Evolutionary conservation across 805 yeast genomes (phyloP), one percentile per base, ranked within the genome.

Genomic region (Suhomyces canberraensis): DNA sequence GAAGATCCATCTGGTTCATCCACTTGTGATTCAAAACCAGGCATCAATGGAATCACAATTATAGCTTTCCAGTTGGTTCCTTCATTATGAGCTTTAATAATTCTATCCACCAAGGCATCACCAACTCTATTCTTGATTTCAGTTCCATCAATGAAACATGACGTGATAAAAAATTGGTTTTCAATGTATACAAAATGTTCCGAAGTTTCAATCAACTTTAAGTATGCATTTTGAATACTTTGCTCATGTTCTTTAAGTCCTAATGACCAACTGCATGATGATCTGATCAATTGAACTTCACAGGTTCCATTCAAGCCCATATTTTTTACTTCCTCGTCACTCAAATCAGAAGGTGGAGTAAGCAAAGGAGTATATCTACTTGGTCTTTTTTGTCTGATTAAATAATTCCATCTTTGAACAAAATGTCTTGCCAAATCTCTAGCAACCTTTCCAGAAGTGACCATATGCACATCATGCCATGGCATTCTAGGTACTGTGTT

Each of bases 391-490:
- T 89, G 96, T 52, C 98, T 77, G 35, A 95, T 60, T 26, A 93
- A 69, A 54, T 87, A 93, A 57, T 93, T 93, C 98, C 98, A 93
- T 51, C 99, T 76, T 65, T 93, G 98, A 11, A 89, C 95, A 61
- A 95, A 93, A 59, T 93, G 98, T 39, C 98, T 76, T 0, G 95
- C 76, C 35, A 91, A 61, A 58, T 93, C 99, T 41, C 97, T 74
- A 0, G 98, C 98, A 3, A 90, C 79, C 52, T 90, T 95, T 11
- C 99, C 99, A 2, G 90, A 78, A 1, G 95, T 80, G 64, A 89
- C 79, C 95, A 90, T 93, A 48, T 93, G 98, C 25, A 93, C 87
- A 71, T 93, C 99, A 60, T 93, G 99, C 99, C 98, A 93, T 8
- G 98, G 98, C 99, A 93, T 93, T 50, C 99, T 76, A 2, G 98